Base-by-base conservation (phyloP, 305 asterid genomes). In the Stenogyne calaminthoides region DNA sequence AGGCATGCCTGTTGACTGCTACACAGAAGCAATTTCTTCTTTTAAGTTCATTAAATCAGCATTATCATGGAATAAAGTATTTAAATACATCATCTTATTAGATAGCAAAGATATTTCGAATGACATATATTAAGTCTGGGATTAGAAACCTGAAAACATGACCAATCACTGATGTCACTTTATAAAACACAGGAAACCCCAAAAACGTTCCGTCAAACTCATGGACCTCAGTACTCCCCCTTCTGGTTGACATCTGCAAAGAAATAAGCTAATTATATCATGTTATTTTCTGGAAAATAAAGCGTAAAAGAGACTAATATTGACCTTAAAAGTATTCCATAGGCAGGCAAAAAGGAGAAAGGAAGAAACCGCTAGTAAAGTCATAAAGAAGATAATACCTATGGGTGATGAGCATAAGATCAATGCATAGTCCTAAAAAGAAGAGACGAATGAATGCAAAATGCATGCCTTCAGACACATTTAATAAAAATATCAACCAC, bases 121-220 rank as follows among this genome's bases (percentile, higher is more conserved):
- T 34, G 14, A 52, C 49, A 72, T 25, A 25, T n/a, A n/a, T n/a
- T n/a, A n/a, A n/a, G n/a, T n/a, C n/a, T n/a, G 2, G 72, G 66
- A 69, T 58, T 72, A 49, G 64, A 65, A 76, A 92, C 98, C 98
- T 92, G 95, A 92, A 92, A 74, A 92, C 96, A 78, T 92, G 98
- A 71, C 98, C 98, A 82, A 92, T 92, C 77, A 92, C 98, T 37
- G 98, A 92, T 64, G 98, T 92, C 79, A 92, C 96, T 87, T 76
- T 92, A 81, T 82, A 92, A 40, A 84, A 83, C 27, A 76, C 96
- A 42, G 80, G 84, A 72, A 79, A 84, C 54, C 96, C 98, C 85
- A 87, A 74, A 88, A 92, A 92, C 77, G 55, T 72, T 37, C 91
- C 98, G 25, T 88, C 91, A 78, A 92, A 90, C 77, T 92, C 98